Conservation (phyloP, 257 asterid species). For the Parsonsia alboflavescens region DNA sequence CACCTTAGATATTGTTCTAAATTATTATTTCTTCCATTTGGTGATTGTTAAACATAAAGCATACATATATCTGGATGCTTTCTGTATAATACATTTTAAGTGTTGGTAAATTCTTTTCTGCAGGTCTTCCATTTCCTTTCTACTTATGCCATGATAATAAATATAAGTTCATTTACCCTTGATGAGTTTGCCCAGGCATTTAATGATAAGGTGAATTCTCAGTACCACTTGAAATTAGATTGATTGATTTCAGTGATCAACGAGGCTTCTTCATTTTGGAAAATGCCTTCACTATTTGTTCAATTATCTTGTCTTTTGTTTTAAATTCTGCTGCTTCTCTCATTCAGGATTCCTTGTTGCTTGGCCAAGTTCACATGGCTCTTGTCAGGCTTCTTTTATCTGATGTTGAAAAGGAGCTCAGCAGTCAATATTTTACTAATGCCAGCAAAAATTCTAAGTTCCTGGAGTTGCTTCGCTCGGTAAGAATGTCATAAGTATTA, state of each 20-base stretch:
- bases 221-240: neutral
- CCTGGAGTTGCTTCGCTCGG: slow-evolving; percentile 67
- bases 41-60: neutral
- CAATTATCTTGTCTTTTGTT: slow-evolving; percentile 8
- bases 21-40: neutral
- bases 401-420: slow-evolving; percentile 62
- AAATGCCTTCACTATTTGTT: neutral
- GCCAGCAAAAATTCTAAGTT: slow-evolving; percentile 81
- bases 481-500: slow-evolving; percentile 28
- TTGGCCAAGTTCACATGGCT: slow-evolving; percentile 80
- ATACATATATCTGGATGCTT: neutral
- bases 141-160: slow-evolving; percentile 59
- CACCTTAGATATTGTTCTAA: neutral
- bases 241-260: neutral
- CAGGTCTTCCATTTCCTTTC: slow-evolving; percentile 85
- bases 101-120: slow-evolving; percentile 17
- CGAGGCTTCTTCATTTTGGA: neutral
- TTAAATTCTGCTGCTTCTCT: slow-evolving; percentile 25
- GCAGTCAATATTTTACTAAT: slow-evolving; percentile 42
- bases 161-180: slow-evolving; percentile 59
- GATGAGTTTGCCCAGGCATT: slow-evolving; percentile 83
- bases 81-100: slow-evolving; percentile 13
- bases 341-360: slow-evolving; percentile 74
- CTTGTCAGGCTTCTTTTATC: slow-evolving; percentile 71
- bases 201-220: slow-evolving; percentile 68